phyloP scores from a whole-genome alignment of 2,329 filamentous ascomycete genomes.

The Cladosporium phlei region DNA sequence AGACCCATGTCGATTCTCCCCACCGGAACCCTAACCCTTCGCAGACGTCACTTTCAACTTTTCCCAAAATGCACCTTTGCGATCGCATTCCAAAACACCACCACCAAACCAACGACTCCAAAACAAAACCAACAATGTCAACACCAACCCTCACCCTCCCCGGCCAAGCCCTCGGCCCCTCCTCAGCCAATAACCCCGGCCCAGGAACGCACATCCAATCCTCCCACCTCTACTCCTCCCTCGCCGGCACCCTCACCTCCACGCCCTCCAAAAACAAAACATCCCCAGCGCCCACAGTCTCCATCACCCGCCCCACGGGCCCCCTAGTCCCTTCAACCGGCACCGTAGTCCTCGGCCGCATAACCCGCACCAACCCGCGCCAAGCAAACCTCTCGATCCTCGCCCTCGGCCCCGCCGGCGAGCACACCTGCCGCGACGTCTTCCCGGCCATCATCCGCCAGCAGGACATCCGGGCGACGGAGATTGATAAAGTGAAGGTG shows the following conservation, averaged over 20 bases:
- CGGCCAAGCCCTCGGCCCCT: conserved; percentile 71
- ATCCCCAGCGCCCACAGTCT: conserved; percentile 37
- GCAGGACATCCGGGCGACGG: conserved; percentile 89
- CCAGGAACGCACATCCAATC: conserved; percentile 79
- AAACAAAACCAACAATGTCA: neutral
- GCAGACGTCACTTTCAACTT: neutral
- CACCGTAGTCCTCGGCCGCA: conserved; percentile 74
- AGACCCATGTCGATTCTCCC: too few species aligned
- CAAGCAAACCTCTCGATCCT: conserved; percentile 85
- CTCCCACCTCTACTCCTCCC: conserved; percentile 71
- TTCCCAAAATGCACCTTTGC: neutral
- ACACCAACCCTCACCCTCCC: conserved; percentile 59
- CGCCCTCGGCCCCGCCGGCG: conserved; percentile 59
- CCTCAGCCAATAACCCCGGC: conserved; percentile 64
- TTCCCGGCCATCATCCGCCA: conserved; percentile 33
- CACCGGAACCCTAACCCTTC: too few species aligned
- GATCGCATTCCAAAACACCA: neutral
- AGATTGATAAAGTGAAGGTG: conserved; percentile 91
- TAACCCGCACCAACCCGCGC: conserved; percentile 77
- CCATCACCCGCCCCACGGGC: conserved; percentile 46
- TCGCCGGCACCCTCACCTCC: conserved; percentile 58
- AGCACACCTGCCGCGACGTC: conserved; percentile 24
- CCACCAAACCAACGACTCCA: neutral
- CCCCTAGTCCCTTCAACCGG: conserved; percentile 82
- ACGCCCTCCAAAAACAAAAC: conserved; percentile 51